Evolutionary conservation across 257 asterid species (phyloP).

Genomic region (Penstemon davidsonii): DNA sequence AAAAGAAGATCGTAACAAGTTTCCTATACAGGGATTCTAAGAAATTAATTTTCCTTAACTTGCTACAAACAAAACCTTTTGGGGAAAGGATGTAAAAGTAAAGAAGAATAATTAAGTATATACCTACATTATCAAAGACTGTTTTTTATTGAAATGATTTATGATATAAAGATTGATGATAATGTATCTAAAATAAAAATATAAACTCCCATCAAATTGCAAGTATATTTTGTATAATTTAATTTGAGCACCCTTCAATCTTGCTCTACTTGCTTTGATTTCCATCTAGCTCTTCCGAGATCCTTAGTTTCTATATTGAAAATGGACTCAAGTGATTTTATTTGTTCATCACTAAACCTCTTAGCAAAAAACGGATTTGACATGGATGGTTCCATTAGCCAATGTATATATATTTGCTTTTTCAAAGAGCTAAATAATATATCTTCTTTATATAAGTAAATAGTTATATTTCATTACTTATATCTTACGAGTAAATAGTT

Average conservation of each 20-base stretch:
- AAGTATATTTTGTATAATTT: slow-evolving; percentile 27
- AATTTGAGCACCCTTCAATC: slow-evolving; percentile 42
- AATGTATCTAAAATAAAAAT: no score
- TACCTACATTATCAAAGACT: slow-evolving; percentile 46
- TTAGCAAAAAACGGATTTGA: slow-evolving; percentile 4
- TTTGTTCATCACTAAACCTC: slow-evolving; percentile 49
- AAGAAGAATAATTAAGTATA: neutral
- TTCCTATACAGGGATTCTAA: no score
- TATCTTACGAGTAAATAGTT: no score
- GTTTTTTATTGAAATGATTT: slow-evolving; percentile 18
- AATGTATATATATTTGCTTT: no score
- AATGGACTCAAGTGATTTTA: slow-evolving; percentile 43
- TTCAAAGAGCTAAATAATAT: no score
- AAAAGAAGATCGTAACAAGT: no score
- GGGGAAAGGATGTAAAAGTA: neutral
- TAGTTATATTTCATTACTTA: no score
- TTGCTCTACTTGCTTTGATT: slow-evolving; percentile 49
- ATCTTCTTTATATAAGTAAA: no score
- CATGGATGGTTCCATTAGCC: no score
- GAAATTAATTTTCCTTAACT: no score
- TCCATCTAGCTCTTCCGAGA: slow-evolving; percentile 57
- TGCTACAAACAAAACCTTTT: no score
- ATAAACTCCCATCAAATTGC: slow-evolving; percentile 19
- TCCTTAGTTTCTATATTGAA: slow-evolving; percentile 40
- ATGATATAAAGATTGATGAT: no score